Evolutionary conservation across 2,329 filamentous ascomycete species (phyloP), one percentile per base, ranked within the genome.

Genomic region (Biscogniauxia sp.): DNA sequence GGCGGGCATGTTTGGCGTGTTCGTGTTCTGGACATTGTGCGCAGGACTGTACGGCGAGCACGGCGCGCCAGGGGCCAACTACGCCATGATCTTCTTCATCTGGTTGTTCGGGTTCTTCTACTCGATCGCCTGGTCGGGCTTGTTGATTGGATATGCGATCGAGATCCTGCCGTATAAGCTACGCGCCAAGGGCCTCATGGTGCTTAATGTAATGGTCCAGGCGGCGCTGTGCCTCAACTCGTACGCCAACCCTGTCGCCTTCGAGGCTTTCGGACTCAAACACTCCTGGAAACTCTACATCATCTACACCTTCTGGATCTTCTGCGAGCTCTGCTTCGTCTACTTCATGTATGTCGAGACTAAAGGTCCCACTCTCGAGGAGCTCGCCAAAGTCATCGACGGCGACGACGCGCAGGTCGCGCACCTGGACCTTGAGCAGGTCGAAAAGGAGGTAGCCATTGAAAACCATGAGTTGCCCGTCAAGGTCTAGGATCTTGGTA

Each of bases 321-420:
- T 80, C 69, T 66, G 81, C 70, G 82, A 85, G 74, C 73, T 86
- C 57, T 75, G 72, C 69, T 83, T 84, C 70, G 79, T 86, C 63
- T 86, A 83, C 74, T 82, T 79, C 71, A 79, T 80, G 76, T 80
- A 79, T 69, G 75, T 88, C 66, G 86, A 90, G 76, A 89, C 86
- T 49, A 81, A 80, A 65, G 85, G 86, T 32, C 83, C 84, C 1
- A 88, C 86, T 19, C 84, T 89, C 41, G 86, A 89, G 75, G 86
- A 89, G 74, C 80, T 89, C 54, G 85, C 84, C 70, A 85, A 84
- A 76, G 82, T 89, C 74, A 88, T 89, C 73, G 86, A 89, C 66
- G 86, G 85, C 49, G 82, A 87, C 32, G 75, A 81, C 19, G 85
- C 83, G 41, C 66, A 74, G 53, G 81, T 82, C 17, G 80, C 76